Base-by-base conservation (phyloP, 2,329 filamentous ascomycete genomes). In the Knoxdaviesia capensis region DNA sequence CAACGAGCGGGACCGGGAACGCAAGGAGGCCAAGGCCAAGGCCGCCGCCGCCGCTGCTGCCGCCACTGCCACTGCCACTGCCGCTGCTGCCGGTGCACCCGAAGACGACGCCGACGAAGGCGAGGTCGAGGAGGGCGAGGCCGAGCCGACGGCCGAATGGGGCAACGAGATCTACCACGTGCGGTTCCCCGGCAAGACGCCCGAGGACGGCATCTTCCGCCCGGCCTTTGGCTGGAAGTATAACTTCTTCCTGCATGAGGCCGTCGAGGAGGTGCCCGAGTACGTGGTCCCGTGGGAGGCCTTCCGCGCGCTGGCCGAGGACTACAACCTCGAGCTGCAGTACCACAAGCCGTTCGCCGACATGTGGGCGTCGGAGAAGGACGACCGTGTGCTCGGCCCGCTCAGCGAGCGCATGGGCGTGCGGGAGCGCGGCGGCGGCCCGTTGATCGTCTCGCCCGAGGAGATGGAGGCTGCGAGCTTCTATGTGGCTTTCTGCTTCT, bases 201-300 rank as follows among this genome's bases (percentile, higher is more conserved):
- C 87, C 5, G 68, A 75, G 20, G 85, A 94, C 55, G 90, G 90
- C 42, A 69, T 90, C 32, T 98, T 98, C 63, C 77, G 90, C 5
- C 90, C 90, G 5, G 85, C 90, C 0, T 96, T 86, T 55, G 90
- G 88, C 40, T 96, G 90, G 87, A 94, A 90, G 59, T 98, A 98
- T 63, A 93, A 77, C 54, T 98, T 94, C 65, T 93, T 86, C 58
- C 75, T 98, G 44, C 79, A 90, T 52, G 90, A 98, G 61, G 90
- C 90, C 0, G 90, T 98, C 20, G 88, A 96, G 57, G 83, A 87
- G 54, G 84, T 94, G 6, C 88, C 90, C 3, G 90, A 98, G 62
- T 98, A 94, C 56, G 88, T 98, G 1, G 90, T 98, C 1, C 90
- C 90, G 0, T 98, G 90, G 88, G 87, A 94, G 57, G 87, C 86